Conservation (phyloP, 164 flowering plant species). For the Buxus sempervirens region DNA sequence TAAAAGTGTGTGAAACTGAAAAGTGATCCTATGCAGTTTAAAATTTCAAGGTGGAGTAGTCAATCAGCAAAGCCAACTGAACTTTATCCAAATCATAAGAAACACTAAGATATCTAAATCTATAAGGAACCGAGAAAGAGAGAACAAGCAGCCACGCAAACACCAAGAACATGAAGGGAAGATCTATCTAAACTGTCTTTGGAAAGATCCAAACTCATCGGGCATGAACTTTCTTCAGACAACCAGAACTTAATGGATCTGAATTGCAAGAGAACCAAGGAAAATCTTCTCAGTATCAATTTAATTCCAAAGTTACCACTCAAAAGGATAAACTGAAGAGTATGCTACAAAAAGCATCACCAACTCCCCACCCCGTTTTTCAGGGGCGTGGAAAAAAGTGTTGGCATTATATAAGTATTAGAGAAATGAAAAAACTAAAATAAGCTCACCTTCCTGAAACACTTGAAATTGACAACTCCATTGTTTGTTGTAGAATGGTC, state of each 20-base stretch:
- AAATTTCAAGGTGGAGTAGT: neutral
- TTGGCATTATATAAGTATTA: neutral
- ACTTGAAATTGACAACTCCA: constrained; percentile 57
- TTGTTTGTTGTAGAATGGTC: constrained; percentile 15
- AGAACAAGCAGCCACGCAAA: neutral
- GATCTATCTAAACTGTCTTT: too few species aligned
- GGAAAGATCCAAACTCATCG: too few species aligned
- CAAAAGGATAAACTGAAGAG: neutral
- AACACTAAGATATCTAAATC: neutral
- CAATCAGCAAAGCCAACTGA: neutral
- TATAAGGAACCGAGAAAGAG: neutral
- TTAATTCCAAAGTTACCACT: neutral
- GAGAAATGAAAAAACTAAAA: neutral
- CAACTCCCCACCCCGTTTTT: neutral
- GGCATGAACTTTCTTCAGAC: neutral
- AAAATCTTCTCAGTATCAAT: neutral
- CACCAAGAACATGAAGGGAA: neutral
- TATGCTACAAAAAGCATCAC: neutral
- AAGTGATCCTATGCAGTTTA: neutral
- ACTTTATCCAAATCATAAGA: neutral
- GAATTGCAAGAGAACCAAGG: neutral
- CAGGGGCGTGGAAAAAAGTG: neutral
- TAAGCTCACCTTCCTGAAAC: constrained; percentile 69
- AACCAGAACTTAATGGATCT: neutral
- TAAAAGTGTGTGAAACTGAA: neutral